phyloP scores from a whole-genome alignment of 805 yeast species.

The Debaryomyces hansenii region DNA sequence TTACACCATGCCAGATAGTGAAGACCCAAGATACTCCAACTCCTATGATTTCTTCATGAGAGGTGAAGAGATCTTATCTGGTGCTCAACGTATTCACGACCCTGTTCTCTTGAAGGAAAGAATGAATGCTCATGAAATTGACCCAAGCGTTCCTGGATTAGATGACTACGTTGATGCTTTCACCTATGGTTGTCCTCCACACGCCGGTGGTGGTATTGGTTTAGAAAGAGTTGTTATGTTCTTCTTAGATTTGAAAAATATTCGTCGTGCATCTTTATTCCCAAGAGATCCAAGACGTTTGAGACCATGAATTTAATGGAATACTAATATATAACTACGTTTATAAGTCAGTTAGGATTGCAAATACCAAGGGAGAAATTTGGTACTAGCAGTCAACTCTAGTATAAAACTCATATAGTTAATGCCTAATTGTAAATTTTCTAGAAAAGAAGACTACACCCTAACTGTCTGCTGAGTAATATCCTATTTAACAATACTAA shows the following conservation, averaged over 20 bases:
- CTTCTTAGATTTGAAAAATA: slow-evolving; percentile 93
- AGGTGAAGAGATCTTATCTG: slow-evolving; percentile 99
- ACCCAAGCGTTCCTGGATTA: slow-evolving; percentile 78
- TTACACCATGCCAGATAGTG: slow-evolving; percentile 98
- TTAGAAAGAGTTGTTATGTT: slow-evolving; percentile 98
- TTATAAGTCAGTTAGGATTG: background rate
- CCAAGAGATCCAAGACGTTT: slow-evolving; percentile 98
- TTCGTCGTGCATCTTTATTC: slow-evolving; percentile 97
- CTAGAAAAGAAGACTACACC: too few species aligned
- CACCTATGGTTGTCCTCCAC: slow-evolving; percentile 95
- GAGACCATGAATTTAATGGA: slow-evolving; percentile 56
- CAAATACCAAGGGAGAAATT: background rate
- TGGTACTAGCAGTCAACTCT: background rate
- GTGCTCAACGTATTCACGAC: slow-evolving; percentile 99
- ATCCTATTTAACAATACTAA: too few species aligned
- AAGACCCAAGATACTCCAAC: slow-evolving; percentile 89
- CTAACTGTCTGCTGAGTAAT: too few species aligned
- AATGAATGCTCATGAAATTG: slow-evolving; percentile 79
- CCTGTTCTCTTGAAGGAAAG: slow-evolving; percentile 78
- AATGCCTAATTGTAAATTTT: too few species aligned
- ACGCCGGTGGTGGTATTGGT: slow-evolving; percentile 99
- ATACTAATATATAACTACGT: too few species aligned
- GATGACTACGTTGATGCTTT: slow-evolving; percentile 92
- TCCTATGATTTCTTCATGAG: slow-evolving; percentile 99
- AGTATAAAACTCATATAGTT: too few species aligned